Evolutionary conservation across 2,329 filamentous ascomycete species (phyloP).

Genomic region (Paraconiothyrium sp.): DNA sequence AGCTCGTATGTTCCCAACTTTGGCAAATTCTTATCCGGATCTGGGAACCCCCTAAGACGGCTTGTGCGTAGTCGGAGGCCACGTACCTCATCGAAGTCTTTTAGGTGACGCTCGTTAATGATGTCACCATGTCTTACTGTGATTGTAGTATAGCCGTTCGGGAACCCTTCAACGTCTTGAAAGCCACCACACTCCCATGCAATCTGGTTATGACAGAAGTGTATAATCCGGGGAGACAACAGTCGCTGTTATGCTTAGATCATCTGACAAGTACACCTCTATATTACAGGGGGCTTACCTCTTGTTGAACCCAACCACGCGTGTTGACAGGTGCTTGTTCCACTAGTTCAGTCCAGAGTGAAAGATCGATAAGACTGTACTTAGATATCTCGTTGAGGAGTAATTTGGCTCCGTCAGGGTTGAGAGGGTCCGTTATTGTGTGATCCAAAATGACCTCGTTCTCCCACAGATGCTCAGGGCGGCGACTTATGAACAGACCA

Average conservation of each 20-base stretch:
- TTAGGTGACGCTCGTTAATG: slow-evolving; percentile 16
- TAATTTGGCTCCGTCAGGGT: background rate
- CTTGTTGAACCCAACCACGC: slow-evolving; percentile 32
- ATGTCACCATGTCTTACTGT: slow-evolving; percentile 9
- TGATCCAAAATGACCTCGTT: slow-evolving; percentile 25
- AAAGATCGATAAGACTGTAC: slow-evolving; percentile 14
- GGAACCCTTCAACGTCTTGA: slow-evolving; percentile 19
- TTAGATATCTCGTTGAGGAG: background rate
- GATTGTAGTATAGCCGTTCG: slow-evolving; percentile 17
- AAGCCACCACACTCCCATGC: slow-evolving; percentile 29
- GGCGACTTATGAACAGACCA: slow-evolving; percentile 25
- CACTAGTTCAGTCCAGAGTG: slow-evolving; percentile 20
- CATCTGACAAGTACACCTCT: background rate
- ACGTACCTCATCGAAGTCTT: slow-evolving; percentile 5
- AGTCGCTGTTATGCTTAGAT: slow-evolving; percentile 11
- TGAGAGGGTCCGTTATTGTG: slow-evolving; percentile 3
- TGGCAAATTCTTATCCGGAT: slow-evolving; percentile 12
- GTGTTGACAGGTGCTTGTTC: slow-evolving; percentile 24
- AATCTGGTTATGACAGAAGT: slow-evolving; percentile 26
- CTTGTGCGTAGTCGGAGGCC: slow-evolving; percentile 2
- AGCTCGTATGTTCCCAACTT: slow-evolving; percentile 15
- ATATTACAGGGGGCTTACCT: slow-evolving; percentile 3
- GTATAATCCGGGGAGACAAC: slow-evolving; percentile 23
- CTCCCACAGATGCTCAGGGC: slow-evolving; percentile 20
- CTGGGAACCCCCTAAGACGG: slow-evolving; percentile 8